Base-by-base conservation (phyloP, 2,329 filamentous ascomycete species). In the Tolypocladium tundrense region DNA sequence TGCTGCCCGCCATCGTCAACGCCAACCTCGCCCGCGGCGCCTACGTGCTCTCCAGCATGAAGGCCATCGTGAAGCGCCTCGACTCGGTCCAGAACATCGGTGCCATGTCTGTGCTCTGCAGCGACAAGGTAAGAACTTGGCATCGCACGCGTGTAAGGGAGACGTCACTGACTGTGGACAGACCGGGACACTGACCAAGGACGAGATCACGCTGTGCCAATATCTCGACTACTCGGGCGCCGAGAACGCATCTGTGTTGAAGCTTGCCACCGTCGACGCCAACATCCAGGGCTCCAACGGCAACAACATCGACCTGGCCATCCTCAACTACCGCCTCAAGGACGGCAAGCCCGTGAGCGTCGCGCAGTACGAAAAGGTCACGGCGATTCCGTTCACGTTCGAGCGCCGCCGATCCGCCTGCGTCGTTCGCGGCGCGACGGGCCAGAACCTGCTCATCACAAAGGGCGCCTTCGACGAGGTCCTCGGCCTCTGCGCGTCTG, bases 21-120 rank as follows among this genome's bases (percentile, higher is more conserved):
- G 63, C 63, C 21, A 68, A 69, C 27, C 61, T 69, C 13, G 67
- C 67, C 10, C 65, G 65, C 14, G 65, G 66, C 10, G 66, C 66
- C 24, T 63, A 63, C 16, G 54, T 66, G 1, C 43, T 69, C 1
- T 68, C 67, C 51, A 67, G 66, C 60, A 71, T 72, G 64, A 70
- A 71, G 63, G 67, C 70, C 41, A 66, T 76, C 55, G 69, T 70
- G 53, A 66, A 67, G 59, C 63, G 75, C 58, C 68, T 68, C 39
- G 65, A 69, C 59, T 66, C 65, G 11, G 65, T 69, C 11, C 67
- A 69, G 56, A 67, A 68, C 41, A 56, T 69, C 1, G 67, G 67
- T 14, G 67, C 67, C 35, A 69, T 69, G 65, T 63, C 65, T 6
- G 59, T 69, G 11, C 60, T 69, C 1, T 69, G 67, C 58, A 68